These are phyloP conservation scores for Tricharina praecox DNA, from an alignment of 495 filamentous ascomycete species.

Conservation along the genomic window DNA sequence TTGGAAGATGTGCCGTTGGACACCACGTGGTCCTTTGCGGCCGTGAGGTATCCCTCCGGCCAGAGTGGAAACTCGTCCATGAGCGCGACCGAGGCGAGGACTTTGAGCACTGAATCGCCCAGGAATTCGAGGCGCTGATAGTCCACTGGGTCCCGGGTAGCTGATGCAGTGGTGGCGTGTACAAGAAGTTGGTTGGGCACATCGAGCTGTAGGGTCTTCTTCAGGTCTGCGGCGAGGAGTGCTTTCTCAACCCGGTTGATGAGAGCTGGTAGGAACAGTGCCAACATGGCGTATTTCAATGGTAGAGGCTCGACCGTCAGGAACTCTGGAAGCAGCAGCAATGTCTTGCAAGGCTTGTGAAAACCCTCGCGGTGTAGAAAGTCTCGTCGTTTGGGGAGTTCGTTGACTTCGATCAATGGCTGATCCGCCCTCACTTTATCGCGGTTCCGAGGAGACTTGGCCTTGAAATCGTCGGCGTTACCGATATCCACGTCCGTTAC, in stretches of 20 bases:
- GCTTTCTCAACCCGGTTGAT: conserved; percentile 47
- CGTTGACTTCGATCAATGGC: conserved; percentile 35
- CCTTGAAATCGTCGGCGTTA: conserved; percentile 2
- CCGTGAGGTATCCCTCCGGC: conserved; percentile 65
- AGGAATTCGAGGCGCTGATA: conserved; percentile 86
- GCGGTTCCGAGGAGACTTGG: not conserved
- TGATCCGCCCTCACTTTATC: conserved; percentile 17
- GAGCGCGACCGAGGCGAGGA: conserved; percentile 48
- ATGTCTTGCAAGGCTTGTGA: conserved; percentile 7
- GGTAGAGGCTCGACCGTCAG: conserved; percentile 43
- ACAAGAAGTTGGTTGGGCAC: conserved; percentile 41
- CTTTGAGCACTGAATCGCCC: conserved; percentile 76
- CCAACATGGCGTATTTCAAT: conserved; percentile 43
- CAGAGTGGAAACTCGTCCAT: conserved; percentile 48
- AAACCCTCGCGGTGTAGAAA: conserved; percentile 37
- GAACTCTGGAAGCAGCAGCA: conserved; percentile 19
- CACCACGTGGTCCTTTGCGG: conserved; percentile 49
- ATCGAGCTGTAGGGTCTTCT: conserved; percentile 42
- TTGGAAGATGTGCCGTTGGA: conserved; percentile 52
- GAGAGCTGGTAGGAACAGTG: conserved; percentile 58
- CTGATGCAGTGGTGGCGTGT: conserved; percentile 56
- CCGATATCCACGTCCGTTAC: not conserved
- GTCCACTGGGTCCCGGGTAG: conserved; percentile 42
- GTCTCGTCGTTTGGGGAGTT: conserved; percentile 41
- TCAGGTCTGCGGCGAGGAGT: conserved; percentile 47